These are phyloP conservation scores for Beauveria sp. DNA, from an alignment of 2,329 filamentous ascomycete genomes.

Conservation along the genomic window DNA sequence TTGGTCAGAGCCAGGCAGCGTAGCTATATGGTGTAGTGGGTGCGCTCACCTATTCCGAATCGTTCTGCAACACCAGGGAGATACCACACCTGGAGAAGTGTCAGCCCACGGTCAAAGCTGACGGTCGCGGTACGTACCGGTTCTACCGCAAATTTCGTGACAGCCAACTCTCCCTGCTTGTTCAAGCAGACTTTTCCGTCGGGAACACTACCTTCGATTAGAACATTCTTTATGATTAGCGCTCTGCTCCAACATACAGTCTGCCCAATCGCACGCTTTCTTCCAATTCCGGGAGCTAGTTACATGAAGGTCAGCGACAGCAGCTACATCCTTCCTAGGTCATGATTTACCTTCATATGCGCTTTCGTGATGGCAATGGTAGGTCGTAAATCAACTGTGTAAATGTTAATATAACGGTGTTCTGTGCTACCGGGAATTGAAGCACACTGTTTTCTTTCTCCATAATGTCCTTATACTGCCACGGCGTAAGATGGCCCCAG, in stretches of 20 bases:
- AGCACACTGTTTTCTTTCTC: slow-evolving; percentile 59
- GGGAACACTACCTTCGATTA: slow-evolving; percentile 34
- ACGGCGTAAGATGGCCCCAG: slow-evolving; percentile 78
- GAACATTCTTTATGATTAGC: slow-evolving; percentile 2
- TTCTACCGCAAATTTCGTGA: slow-evolving; percentile 95
- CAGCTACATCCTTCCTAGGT: background rate
- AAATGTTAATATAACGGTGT: slow-evolving; percentile 11
- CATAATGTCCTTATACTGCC: slow-evolving; percentile 74
- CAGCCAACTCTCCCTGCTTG: slow-evolving; percentile 74
- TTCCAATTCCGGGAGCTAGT: slow-evolving; percentile 77
- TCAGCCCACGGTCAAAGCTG: background rate
- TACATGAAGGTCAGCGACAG: background rate
- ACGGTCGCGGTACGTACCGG: slow-evolving; percentile 57
- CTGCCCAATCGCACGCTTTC: slow-evolving; percentile 76
- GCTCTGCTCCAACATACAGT: slow-evolving; percentile 41
- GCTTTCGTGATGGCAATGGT: slow-evolving; percentile 89
- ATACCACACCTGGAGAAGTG: slow-evolving; percentile 57
- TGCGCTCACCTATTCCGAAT: slow-evolving; percentile 69
- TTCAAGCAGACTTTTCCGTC: slow-evolving; percentile 92
- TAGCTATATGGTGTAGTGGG: background rate
- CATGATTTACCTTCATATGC: slow-evolving; percentile 64
- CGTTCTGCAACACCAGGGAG: slow-evolving; percentile 81
- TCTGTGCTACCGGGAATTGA: background rate
- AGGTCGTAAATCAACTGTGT: slow-evolving; percentile 69
- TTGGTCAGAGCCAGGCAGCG: background rate